Base-by-base conservation (phyloP, 148 eudicot genomes). In the Chenopodium suecicum region DNA sequence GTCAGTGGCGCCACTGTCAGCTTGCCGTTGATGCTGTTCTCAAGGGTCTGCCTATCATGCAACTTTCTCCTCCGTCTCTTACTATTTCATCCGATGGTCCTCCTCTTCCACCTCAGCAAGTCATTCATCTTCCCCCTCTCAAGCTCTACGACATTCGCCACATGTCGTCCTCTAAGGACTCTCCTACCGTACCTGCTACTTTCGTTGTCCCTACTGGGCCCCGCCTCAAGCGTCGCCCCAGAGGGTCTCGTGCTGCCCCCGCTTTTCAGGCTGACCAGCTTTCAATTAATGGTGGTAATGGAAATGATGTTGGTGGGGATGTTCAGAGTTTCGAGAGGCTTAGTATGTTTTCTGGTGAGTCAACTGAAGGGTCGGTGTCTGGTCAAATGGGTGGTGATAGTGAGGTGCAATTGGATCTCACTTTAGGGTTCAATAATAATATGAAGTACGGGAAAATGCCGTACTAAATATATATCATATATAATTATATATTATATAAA, bases 11-110 rank as follows among this genome's bases (percentile, higher is more conserved):
- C 70, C 87, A 79, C 46, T 90, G 95, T 79, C 90, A 91, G 79
- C 80, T 83, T 8, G 97, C 97, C 1, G 97, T 92, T 14, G 93
- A 93, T 32, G 86, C 91, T 0, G 92, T 93, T 31, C 95, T 91
- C 10, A 78, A 77, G 29, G 92, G 94, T 31, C 63, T 76, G 4
- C 89, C 88, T 34, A 84, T 88, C 89, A 79, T 73, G 54, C 87
- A 79, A 50, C 65, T 85, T n/a, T 74, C 83, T 62, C 69, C 78
- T 37, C 67, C 81, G 46, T 31, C 68, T 2, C 22, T 23, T 22
- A 19, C 17, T 16, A 25, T 13, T 2, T 48, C 75, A 72, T 72
- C 75, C n/a, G 31, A n/a, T n/a, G 48, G 29, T 52, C 79, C 73
- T 72, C 29, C 84, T 52, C 80, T 82, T 17, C 60, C 74, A 47